Percentiles rank a stretch among this genome's conserved stretches.
Conservation (phyloP, 1,284 basidiomycete species). For the Mycosarcoma mackinlayi region DNA sequence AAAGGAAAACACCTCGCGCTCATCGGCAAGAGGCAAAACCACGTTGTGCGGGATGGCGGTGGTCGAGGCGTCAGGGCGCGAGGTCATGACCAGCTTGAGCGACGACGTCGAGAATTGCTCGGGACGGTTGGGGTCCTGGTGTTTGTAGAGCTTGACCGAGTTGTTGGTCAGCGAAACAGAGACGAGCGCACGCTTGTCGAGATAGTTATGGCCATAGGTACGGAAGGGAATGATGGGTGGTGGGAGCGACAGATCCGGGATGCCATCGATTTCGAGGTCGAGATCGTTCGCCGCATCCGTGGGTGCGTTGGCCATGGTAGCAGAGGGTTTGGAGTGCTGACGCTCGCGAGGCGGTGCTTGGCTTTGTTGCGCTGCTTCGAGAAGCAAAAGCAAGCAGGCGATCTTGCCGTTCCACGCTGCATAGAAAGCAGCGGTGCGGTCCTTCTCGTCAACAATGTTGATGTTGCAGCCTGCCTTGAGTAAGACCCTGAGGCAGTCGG, state of each 20-base stretch:
- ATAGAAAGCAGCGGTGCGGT: slow-evolving; percentile 88
- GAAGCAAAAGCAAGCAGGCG: slow-evolving; percentile 71
- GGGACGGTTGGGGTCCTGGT: slow-evolving; percentile 59
- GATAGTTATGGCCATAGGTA: slow-evolving; percentile 69
- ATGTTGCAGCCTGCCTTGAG: slow-evolving; percentile 83
- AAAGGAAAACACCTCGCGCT: slow-evolving; percentile 86
- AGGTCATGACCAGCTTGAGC: slow-evolving; percentile 93
- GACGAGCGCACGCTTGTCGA: slow-evolving; percentile 87
- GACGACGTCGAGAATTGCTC: slow-evolving; percentile 73
- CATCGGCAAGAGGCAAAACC: slow-evolving; percentile 80
- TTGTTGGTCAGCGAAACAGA: slow-evolving; percentile 76
- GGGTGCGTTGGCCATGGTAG: slow-evolving; percentile 17
- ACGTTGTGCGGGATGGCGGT: slow-evolving; percentile 73
- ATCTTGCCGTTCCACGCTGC: slow-evolving; percentile 98
- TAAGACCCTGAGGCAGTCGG: slow-evolving; percentile 80
- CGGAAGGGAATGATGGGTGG: slow-evolving; percentile 93
- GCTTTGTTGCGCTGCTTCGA: slow-evolving; percentile 58
- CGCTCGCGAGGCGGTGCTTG: slow-evolving; percentile 2
- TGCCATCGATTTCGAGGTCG: slow-evolving; percentile 77
- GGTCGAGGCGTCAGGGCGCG: slow-evolving; percentile 79
- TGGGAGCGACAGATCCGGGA: slow-evolving; percentile 91
- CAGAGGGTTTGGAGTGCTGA: slow-evolving; percentile 17
- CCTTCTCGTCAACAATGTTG: slow-evolving; percentile 83
- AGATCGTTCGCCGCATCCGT: slow-evolving; percentile 40
- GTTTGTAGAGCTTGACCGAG: slow-evolving; percentile 65